Percentiles rank a stretch among this genome's conserved stretches.
phyloP scores from a whole-genome alignment of 139 green algal species.

The Ettlia oleoabundans region DNA sequence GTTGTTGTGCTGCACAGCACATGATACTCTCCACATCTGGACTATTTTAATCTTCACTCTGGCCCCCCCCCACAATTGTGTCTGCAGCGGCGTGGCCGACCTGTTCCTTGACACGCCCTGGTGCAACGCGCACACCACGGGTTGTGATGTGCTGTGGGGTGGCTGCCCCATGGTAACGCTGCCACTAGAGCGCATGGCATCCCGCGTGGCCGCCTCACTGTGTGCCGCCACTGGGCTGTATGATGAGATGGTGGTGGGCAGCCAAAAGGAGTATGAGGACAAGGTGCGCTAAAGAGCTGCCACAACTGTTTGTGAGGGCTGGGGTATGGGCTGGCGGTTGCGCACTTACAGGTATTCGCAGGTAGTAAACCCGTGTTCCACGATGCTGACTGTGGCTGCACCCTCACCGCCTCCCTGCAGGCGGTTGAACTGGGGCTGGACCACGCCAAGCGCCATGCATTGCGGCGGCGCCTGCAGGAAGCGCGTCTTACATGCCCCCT shows the following conservation, averaged over 20 bases:
- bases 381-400: too few species aligned
- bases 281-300: too few species aligned
- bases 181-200: slow-evolving; percentile 88
- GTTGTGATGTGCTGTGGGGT: slow-evolving; percentile 91
- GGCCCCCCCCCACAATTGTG: not conserved
- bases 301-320: not conserved
- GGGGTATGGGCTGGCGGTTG: not conserved
- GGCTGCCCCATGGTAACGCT: slow-evolving; percentile 90
- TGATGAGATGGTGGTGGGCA: slow-evolving; percentile 75
- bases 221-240: slow-evolving; percentile 77
- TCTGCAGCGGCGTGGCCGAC: slow-evolving; percentile 79
- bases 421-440: slow-evolving; percentile 77
- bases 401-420: not conserved
- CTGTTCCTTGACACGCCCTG: slow-evolving; percentile 93
- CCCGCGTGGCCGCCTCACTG: slow-evolving; percentile 82
- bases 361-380: not conserved
- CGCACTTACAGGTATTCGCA: not conserved
- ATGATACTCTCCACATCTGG: too few species aligned
- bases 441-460: slow-evolving; percentile 49
- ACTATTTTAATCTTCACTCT: too few species aligned
- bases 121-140: slow-evolving; percentile 95
- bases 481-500: slow-evolving; percentile 73
- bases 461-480: slow-evolving; percentile 64
- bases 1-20: too few species aligned
- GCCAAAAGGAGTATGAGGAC: slow-evolving; percentile 77